Percentiles rank a stretch among this genome's conserved stretches.
Evolutionary conservation across 148 eudicot species (phyloP).

Genomic region (Rhododendron williamsianum): DNA sequence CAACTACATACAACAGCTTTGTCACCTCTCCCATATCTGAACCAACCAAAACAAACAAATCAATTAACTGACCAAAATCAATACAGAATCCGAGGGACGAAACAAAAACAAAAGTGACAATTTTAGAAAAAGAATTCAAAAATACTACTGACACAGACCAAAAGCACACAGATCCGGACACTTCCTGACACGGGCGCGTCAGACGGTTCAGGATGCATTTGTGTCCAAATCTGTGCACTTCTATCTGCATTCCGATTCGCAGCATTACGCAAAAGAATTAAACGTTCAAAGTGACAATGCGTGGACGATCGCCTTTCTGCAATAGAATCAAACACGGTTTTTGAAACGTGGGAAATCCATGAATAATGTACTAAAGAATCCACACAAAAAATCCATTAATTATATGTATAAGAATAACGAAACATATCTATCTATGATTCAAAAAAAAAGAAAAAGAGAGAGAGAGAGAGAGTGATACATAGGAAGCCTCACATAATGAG

Average conservation of each 20-base stretch:
- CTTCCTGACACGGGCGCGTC: no score
- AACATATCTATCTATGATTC: background rate
- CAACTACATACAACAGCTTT: slow-evolving; percentile 75
- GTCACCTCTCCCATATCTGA: slow-evolving; percentile 55
- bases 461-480: background rate
- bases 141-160: no score
- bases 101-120: background rate
- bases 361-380: background rate
- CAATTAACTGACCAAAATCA: background rate
- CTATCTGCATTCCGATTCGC: no score
- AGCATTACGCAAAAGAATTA: background rate
- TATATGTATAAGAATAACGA: background rate
- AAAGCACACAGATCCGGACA: no score
- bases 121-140: background rate
- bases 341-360: background rate
- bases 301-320: background rate
- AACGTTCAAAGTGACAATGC: background rate
- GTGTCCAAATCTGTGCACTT: no score
- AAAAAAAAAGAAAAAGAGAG: no score
- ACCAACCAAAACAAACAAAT: slow-evolving; percentile 6
- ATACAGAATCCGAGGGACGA: background rate
- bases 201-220: no score
- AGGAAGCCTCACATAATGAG: background rate
- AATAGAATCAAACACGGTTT: background rate
- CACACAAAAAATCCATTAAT: background rate